phyloP scores from a whole-genome alignment of 257 asterid genomes.

The Forsythia suspensa region DNA sequence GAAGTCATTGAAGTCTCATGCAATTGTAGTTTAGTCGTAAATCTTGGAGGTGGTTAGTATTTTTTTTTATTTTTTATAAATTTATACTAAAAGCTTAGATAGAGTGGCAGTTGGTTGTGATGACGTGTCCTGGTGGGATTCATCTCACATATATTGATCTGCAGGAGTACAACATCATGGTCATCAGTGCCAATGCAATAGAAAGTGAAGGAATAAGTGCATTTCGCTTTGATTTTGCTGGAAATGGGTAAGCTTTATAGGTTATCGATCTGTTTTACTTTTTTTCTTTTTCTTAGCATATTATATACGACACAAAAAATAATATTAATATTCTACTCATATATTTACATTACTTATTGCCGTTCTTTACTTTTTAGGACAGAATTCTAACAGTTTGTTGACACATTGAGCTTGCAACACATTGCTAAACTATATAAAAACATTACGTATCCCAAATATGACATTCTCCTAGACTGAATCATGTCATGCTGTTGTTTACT shows the following conservation, averaged over 20 bases:
- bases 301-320: neutral
- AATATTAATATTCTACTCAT: neutral
- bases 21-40: neutral
- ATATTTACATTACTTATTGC: neutral
- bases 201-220: conserved; percentile 42
- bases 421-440: neutral
- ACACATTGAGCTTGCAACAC: neutral
- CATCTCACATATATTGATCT: conserved; percentile 8
- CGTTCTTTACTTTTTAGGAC: neutral
- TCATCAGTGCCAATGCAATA: conserved; percentile 33
- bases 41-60: neutral
- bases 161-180: conserved; percentile 31
- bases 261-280: neutral
- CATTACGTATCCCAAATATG: neutral
- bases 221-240: conserved; percentile 44
- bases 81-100: neutral
- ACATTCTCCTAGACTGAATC: neutral
- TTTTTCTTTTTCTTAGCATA: neutral
- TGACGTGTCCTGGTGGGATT: neutral
- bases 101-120: neutral
- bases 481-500: neutral
- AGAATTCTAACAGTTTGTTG: neutral
- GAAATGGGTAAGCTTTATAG: conserved; percentile 40
- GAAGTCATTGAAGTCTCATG: neutral
- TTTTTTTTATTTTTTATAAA: neutral